Percentiles rank a stretch among this genome's conserved stretches.
phyloP scores from a whole-genome alignment of 441 rosid genomes.

The Pelargonium myrrhifolium region DNA sequence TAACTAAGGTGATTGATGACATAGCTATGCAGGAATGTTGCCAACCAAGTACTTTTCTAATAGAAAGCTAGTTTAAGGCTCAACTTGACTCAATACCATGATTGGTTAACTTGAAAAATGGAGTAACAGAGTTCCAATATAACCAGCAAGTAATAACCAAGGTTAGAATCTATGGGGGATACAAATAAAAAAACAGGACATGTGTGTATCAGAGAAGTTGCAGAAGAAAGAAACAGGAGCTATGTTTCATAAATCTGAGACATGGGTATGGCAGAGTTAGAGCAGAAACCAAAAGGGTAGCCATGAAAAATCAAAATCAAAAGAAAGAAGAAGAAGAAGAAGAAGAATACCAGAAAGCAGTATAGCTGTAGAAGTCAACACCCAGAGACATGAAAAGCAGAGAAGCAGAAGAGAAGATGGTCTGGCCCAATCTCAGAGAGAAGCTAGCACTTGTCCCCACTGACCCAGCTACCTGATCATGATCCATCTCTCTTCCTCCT shows the following conservation, averaged over 20 bases:
- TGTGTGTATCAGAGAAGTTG: not conserved
- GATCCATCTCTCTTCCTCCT: conserved; percentile 31
- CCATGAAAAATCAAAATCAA: not conserved
- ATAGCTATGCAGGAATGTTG: not conserved
- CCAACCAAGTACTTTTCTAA: too few species aligned
- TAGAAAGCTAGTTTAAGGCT: not conserved
- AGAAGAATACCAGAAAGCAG: conserved; percentile 63
- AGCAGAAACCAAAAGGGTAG: not conserved
- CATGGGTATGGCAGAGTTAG: not conserved
- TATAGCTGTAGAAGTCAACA: conserved; percentile 71
- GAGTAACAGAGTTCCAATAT: not conserved
- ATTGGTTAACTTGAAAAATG: not conserved
- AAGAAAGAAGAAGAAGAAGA: not conserved
- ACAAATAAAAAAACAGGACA: too few species aligned
- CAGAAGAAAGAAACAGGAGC: not conserved
- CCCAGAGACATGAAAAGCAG: conserved; percentile 76
- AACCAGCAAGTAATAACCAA: too few species aligned
- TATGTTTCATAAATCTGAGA: not conserved
- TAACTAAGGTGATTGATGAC: not conserved
- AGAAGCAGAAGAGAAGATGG: conserved; percentile 61
- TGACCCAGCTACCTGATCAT: conserved; percentile 45
- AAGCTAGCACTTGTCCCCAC: conserved; percentile 68
- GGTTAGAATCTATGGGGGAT: too few species aligned
- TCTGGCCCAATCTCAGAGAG: conserved; percentile 71
- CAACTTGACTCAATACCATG: not conserved